Evolutionary conservation across 1,284 basidiomycete genomes (phyloP), one percentile per base, ranked within the genome.

Genomic region (Cryptococcus hybrid): DNA sequence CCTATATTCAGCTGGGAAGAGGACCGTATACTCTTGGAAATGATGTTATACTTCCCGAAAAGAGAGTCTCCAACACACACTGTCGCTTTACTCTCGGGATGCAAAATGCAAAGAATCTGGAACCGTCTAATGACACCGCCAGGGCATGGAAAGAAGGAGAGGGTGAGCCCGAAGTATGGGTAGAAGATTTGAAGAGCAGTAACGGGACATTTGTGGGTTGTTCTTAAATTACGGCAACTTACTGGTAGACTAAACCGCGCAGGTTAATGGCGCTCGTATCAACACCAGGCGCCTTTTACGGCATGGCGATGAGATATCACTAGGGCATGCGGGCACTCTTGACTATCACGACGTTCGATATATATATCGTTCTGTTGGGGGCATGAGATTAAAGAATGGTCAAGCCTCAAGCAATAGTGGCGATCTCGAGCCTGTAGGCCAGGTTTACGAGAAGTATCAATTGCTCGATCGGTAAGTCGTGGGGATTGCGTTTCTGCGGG

Each of bases 191-290:
- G 48, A 74, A 78, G 50, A 91, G 88, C 13, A 89, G 86, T 56
- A 94, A 94, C 67, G 90, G 90, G 0, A 93, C 91, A 7, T 93
- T 83, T 77, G 89, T 91, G 77, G 72, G 89, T 82, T 12, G 11
- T 15, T 47, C 8, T 15, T 9, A 7, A 7, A 37, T 18, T 8
- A 40, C 35, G 38, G 30, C 30, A 3, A 30, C 30, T 30, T 30
- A 30, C 30, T 30, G 30, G 30, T 9, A 40, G 43, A 3, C 24
- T 6, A 30, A 42, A 34, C 18, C 38, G 44, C 12, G 6, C 53
- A 91, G 89, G 86, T 92, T 69, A 89, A 90, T 64, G 85, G 86
- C 9, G 76, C 78, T 51, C 84, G 81, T 69, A 82, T 92, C 59
- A 85, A 83, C 52, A 80, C 51, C 2, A 62, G 61, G 39, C 79